Percentiles rank a stretch among this genome's conserved stretches.
Conservation (phyloP, 805 yeast genomes). For the Starmerella bombicola region DNA sequence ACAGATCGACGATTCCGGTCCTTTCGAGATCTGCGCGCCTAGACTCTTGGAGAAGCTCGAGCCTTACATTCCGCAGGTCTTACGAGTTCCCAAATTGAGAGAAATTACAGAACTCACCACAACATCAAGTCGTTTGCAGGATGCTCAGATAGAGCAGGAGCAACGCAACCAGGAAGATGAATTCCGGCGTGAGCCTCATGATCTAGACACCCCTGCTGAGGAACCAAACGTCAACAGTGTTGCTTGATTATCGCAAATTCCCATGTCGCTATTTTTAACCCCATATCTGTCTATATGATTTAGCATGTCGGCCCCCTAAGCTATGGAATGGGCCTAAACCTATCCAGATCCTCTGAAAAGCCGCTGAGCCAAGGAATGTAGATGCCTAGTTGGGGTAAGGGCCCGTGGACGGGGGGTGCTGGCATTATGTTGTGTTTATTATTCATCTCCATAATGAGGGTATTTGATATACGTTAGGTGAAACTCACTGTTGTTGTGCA, state of each 20-base stretch:
- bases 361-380: too few species aligned
- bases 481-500: background rate
- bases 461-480: background rate
- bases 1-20: constrained; percentile 31
- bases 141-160: constrained; percentile 1
- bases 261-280: too few species aligned
- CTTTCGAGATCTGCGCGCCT: constrained; percentile 34
- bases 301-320: too few species aligned
- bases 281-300: too few species aligned
- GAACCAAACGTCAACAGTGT: too few species aligned
- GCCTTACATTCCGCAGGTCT: constrained; percentile 82
- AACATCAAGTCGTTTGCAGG: constrained; percentile 16
- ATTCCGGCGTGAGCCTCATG: too few species aligned
- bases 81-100: constrained; percentile 78
- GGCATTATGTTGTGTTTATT: too few species aligned
- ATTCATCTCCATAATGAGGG: background rate
- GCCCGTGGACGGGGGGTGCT: too few species aligned
- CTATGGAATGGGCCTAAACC: too few species aligned
- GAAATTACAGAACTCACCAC: constrained; percentile 64
- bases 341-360: too few species aligned
- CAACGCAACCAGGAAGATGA: constrained; percentile 1
- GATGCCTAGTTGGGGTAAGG: background rate
- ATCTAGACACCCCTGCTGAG: too few species aligned
- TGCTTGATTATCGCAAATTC: too few species aligned
- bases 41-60: constrained; percentile 57